Evolutionary conservation across 202 grass and related monocot species (phyloP).

Genomic region (Elaeis oleifera): DNA sequence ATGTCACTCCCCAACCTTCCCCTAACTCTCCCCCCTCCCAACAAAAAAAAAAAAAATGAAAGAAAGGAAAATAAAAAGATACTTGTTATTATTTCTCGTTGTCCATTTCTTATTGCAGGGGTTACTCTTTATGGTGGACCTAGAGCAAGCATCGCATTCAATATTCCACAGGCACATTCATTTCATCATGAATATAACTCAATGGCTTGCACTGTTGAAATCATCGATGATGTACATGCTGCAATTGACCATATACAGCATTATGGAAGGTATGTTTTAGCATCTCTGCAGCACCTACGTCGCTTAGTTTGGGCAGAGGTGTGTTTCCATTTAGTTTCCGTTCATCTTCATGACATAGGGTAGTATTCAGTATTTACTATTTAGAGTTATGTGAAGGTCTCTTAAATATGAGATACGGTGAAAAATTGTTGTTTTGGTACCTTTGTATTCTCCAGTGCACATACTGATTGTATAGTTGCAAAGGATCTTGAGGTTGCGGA

Average conservation of each 20-base stretch:
- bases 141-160: slow-evolving; percentile 43
- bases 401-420: too few species aligned
- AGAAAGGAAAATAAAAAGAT: too few species aligned
- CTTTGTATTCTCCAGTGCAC: slow-evolving; percentile 49
- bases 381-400: too few species aligned
- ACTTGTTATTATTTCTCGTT: too few species aligned
- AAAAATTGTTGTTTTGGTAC: slow-evolving; percentile 6
- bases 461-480: slow-evolving; percentile 86
- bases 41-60: too few species aligned
- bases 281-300: background rate
- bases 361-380: too few species aligned
- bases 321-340: background rate
- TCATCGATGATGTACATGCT: slow-evolving; percentile 76
- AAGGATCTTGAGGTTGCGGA: slow-evolving; percentile 58
- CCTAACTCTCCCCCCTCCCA: too few species aligned
- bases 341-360: background rate
- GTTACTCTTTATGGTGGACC: slow-evolving; percentile 74
- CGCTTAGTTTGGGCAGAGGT: background rate
- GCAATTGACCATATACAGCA: slow-evolving; percentile 89
- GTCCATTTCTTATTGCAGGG: slow-evolving; percentile 35
- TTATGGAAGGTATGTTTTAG: slow-evolving; percentile 65
- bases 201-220: slow-evolving; percentile 76
- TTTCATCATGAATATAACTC: slow-evolving; percentile 86
- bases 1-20: too few species aligned
- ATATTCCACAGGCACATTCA: slow-evolving; percentile 47